phyloP scores from a whole-genome alignment of 2,329 filamentous ascomycete species.

The Fusarium compactum region DNA sequence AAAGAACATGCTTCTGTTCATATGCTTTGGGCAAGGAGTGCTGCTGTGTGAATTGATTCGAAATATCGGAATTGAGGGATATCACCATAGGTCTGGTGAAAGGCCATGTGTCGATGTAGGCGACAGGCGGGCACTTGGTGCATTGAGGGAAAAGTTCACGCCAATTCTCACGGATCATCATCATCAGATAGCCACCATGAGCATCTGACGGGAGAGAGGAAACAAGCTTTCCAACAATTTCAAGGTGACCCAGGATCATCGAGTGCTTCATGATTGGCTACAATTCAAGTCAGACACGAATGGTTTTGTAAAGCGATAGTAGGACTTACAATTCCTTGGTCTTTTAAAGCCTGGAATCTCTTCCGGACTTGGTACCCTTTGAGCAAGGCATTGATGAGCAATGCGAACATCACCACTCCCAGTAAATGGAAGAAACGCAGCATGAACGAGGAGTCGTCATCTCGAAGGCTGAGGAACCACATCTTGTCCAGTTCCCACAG shows the following conservation, averaged over 20 bases:
- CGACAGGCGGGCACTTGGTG: slow-evolving; percentile 42
- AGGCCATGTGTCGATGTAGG: slow-evolving; percentile 50
- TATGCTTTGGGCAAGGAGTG: slow-evolving; percentile 41
- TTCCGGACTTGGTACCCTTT: slow-evolving; percentile 21
- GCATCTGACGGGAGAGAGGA: slow-evolving; percentile 30
- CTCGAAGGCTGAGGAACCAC: slow-evolving; percentile 3
- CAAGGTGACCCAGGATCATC: slow-evolving; percentile 36
- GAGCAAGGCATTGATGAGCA: slow-evolving; percentile 12
- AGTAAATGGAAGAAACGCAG: slow-evolving; percentile 1
- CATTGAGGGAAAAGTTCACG: slow-evolving; percentile 35
- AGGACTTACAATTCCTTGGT: slow-evolving; percentile 14
- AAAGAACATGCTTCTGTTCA: slow-evolving; percentile 45
- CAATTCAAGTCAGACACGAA: neutral
- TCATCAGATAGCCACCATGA: slow-evolving; percentile 31
- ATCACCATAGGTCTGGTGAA: slow-evolving; percentile 36
- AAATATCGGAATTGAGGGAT: slow-evolving; percentile 36
- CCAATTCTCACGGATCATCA: slow-evolving; percentile 34
- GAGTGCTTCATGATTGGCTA: slow-evolving; percentile 40
- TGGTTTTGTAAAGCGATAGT: fast-evolving
- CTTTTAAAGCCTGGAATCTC: slow-evolving; percentile 10
- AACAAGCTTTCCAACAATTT: slow-evolving; percentile 24
- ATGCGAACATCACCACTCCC: slow-evolving; percentile 2
- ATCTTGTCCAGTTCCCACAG: neutral
- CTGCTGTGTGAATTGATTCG: slow-evolving; percentile 41
- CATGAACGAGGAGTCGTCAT: neutral